phyloP scores from a whole-genome alignment of 352 stramenopile genomes.

The Phytophthora rubi region DNA sequence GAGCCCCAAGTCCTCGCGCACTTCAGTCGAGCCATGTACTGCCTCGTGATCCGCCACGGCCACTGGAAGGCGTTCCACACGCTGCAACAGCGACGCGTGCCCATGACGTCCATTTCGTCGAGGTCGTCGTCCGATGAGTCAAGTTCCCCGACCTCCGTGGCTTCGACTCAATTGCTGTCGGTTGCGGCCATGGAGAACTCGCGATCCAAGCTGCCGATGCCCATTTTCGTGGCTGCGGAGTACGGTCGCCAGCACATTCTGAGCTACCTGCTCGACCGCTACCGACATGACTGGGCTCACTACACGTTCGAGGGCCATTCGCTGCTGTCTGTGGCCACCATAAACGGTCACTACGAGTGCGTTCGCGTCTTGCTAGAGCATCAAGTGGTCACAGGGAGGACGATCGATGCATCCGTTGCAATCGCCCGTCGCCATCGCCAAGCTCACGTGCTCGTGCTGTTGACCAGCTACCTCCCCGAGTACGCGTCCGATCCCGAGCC shows the following conservation, averaged over 20 bases:
- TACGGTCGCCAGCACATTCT: slow-evolving; percentile 61
- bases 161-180: slow-evolving; percentile 26
- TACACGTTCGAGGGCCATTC: slow-evolving; percentile 75
- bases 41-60: slow-evolving; percentile 60
- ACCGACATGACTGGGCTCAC: slow-evolving; percentile 32
- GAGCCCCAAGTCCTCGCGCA: slow-evolving; percentile 46
- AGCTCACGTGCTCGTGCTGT: slow-evolving; percentile 71
- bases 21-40: slow-evolving; percentile 76
- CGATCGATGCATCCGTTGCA: slow-evolving; percentile 60
- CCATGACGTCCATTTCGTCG: slow-evolving; percentile 33
- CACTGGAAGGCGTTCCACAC: slow-evolving; percentile 71
- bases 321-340: slow-evolving; percentile 65
- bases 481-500: slow-evolving; percentile 42
- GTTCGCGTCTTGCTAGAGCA: slow-evolving; percentile 58
- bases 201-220: slow-evolving; percentile 53
- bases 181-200: slow-evolving; percentile 23
- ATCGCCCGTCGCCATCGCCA: slow-evolving; percentile 60
- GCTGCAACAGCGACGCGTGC: slow-evolving; percentile 52
- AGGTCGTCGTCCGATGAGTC: slow-evolving; percentile 25
- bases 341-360: slow-evolving; percentile 76
- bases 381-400: slow-evolving; percentile 27
- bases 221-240: slow-evolving; percentile 68
- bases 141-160: slow-evolving; percentile 20
- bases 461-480: slow-evolving; percentile 72
- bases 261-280: slow-evolving; percentile 47